Conservation (phyloP, 352 stramenopile genomes). For the Vaucheria bursata region DNA sequence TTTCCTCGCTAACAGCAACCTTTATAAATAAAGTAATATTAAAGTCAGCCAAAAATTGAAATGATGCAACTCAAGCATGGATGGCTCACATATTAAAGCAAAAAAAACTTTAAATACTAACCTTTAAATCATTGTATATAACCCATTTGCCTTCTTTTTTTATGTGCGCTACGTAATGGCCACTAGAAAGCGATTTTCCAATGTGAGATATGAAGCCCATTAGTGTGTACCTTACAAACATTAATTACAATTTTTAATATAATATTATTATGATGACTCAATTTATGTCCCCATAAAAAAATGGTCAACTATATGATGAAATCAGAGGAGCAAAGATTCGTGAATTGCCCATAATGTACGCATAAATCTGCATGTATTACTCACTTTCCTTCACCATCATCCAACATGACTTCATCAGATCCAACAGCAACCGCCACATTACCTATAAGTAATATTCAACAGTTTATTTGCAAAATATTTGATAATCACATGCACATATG, state of each 20-base stretch:
- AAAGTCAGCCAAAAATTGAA: neutral
- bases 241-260: no score
- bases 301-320: neutral
- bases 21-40: neutral
- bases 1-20: constrained; percentile 40
- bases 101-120: constrained; percentile 4
- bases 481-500: no score
- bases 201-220: constrained; percentile 97
- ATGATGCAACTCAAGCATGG: neutral
- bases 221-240: constrained; percentile 74
- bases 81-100: neutral
- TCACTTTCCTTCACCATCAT: constrained; percentile 47
- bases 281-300: neutral
- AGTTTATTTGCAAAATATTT: no score
- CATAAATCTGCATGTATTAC: no score
- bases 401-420: constrained; percentile 55
- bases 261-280: constrained; percentile 9
- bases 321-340: constrained; percentile 49
- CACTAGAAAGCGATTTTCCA: constrained; percentile 89
- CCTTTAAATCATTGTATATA: constrained; percentile 98
- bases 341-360: no score
- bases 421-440: constrained; percentile 10
- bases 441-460: no score
- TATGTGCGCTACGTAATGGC: constrained; percentile 96
- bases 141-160: constrained; percentile 92